phyloP scores from a whole-genome alignment of 2,329 filamentous ascomycete species.

The Microdochium bolleyi region DNA sequence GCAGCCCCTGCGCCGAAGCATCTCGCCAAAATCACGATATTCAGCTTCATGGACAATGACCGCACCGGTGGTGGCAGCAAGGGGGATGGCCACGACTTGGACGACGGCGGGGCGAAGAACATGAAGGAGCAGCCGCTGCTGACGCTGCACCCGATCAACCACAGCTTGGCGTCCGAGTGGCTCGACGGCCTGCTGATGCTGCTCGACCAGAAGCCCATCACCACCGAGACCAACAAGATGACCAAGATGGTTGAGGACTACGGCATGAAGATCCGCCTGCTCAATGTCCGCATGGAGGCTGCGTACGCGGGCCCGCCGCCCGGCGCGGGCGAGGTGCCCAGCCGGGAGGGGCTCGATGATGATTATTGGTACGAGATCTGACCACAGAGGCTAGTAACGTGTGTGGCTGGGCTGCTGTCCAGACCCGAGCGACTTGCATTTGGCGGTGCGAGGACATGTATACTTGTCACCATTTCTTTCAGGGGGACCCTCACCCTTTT shows the following conservation, averaged over 20 bases:
- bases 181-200: slow-evolving; percentile 92
- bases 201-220: slow-evolving; percentile 90
- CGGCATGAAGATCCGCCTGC: slow-evolving; percentile 81
- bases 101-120: neutral
- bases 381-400: slow-evolving; percentile 4
- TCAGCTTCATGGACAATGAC: slow-evolving; percentile 52
- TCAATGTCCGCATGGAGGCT: slow-evolving; percentile 85
- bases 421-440: no score
- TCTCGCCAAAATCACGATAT: slow-evolving; percentile 85
- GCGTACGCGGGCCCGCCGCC: slow-evolving; percentile 57
- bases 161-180: slow-evolving; percentile 89
- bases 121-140: slow-evolving; percentile 65
- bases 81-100: neutral
- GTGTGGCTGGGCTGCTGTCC: no score
- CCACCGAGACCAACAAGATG: slow-evolving; percentile 88
- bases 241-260: slow-evolving; percentile 82
- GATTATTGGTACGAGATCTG: slow-evolving; percentile 86
- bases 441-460: neutral
- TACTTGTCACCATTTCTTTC: no score
- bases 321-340: slow-evolving; percentile 71
- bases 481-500: no score
- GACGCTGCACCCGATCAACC: slow-evolving; percentile 72
- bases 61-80: slow-evolving; percentile 25
- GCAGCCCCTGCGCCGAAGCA: slow-evolving; percentile 24
- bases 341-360: slow-evolving; percentile 77